Evolutionary conservation across 2,329 filamentous ascomycete genomes (phyloP).

Genomic region (Albophoma yamanashiensis): DNA sequence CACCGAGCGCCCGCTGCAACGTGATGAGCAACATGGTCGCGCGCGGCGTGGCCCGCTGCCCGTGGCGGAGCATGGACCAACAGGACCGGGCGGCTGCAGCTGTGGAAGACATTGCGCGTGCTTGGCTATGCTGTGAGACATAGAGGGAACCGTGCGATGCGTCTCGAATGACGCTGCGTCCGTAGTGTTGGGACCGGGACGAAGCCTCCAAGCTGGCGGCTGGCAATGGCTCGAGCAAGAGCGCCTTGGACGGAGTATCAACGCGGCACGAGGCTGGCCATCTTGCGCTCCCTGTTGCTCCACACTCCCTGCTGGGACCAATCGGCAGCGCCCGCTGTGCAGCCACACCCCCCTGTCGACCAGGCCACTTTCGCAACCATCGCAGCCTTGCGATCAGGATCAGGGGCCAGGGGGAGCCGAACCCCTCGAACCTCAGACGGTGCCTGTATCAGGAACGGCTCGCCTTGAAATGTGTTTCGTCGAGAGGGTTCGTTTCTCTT

Average conservation of each 20-base stretch:
- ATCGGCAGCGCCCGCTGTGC: neutral
- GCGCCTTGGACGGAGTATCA: neutral
- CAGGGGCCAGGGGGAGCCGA: neutral
- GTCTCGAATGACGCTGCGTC: neutral
- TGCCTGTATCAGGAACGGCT: neutral
- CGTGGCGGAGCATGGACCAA: neutral
- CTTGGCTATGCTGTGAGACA: neutral
- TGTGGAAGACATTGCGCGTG: neutral
- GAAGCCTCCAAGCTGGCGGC: neutral
- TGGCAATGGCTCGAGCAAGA: neutral
- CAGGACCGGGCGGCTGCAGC: neutral
- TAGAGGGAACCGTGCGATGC: neutral
- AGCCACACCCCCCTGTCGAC: neutral
- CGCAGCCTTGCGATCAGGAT: neutral
- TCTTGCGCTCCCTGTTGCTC: neutral
- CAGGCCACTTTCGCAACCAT: neutral
- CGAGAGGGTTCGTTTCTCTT: neutral
- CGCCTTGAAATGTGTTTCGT: neutral
- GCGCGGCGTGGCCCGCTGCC: neutral
- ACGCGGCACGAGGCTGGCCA: neutral
- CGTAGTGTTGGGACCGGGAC: neutral
- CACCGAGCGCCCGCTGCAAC: neutral
- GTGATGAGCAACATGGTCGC: neutral
- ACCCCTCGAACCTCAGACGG: neutral
- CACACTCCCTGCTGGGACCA: neutral